phyloP scores from a whole-genome alignment of 2,329 filamentous ascomycete species.

The Penicillium palitans region DNA sequence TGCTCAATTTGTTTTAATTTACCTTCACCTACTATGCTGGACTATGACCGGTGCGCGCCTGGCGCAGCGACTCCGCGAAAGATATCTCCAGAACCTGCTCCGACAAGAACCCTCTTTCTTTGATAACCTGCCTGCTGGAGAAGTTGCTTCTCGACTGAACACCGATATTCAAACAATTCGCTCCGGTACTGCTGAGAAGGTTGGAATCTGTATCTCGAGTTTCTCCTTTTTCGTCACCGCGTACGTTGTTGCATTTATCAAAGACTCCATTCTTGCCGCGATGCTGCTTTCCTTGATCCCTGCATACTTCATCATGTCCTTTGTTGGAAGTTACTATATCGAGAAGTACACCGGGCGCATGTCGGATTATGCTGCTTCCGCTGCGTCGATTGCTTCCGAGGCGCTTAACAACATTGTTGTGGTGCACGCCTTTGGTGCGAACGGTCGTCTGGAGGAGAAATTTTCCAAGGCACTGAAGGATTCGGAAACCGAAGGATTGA shows the following conservation, averaged over 20 bases:
- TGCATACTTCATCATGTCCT: conserved; percentile 61
- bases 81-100: conserved; percentile 60
- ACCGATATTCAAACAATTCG: conserved; percentile 67
- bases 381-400: conserved; percentile 64
- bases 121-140: conserved; percentile 62
- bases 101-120: conserved; percentile 65
- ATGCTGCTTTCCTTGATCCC: conserved; percentile 65
- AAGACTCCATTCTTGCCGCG: conserved; percentile 61
- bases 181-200: conserved; percentile 69
- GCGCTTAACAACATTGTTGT: conserved; percentile 61
- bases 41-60: conserved; percentile 64
- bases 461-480: conserved; percentile 56
- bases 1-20: conserved; percentile 64
- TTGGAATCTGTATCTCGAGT: conserved; percentile 63
- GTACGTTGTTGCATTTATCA: conserved; percentile 67
- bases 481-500: conserved; percentile 55
- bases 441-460: conserved; percentile 58
- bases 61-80: conserved; percentile 61
- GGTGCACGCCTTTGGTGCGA: conserved; percentile 65
- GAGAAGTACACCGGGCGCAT: conserved; percentile 53
- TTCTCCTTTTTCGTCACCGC: conserved; percentile 67
- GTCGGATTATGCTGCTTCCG: conserved; percentile 56
- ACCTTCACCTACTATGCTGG: conserved; percentile 65
- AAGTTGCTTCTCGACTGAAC: conserved; percentile 64
- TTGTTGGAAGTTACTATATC: conserved; percentile 56